Conservation (phyloP, 257 asterid genomes). For the Gentiana dahurica region DNA sequence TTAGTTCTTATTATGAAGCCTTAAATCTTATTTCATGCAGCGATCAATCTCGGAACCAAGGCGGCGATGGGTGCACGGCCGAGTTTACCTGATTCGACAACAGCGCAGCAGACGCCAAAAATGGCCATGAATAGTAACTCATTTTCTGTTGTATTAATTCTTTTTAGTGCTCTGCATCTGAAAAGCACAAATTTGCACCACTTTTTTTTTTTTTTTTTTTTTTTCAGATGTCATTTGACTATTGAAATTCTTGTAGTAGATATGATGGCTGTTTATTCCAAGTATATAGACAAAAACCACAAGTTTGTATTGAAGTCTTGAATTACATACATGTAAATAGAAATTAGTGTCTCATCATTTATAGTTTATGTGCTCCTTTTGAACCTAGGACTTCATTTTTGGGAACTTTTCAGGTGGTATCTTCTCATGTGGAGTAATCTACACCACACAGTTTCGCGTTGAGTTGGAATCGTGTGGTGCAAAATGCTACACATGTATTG, state of each 20-base stretch:
- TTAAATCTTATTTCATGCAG: slow-evolving; percentile 21
- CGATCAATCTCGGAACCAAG: slow-evolving; percentile 58
- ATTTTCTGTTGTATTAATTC: neutral
- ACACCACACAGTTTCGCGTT: too few species aligned
- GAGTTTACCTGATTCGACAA: slow-evolving; percentile 69
- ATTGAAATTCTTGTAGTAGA: too few species aligned
- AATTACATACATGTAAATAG: too few species aligned
- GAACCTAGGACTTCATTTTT: too few species aligned
- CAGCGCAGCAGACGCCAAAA: slow-evolving; percentile 44
- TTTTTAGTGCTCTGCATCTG: neutral
- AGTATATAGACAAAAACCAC: neutral
- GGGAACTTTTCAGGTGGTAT: too few species aligned
- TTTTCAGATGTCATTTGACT: neutral
- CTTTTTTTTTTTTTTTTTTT: neutral
- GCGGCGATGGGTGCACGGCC: slow-evolving; percentile 83
- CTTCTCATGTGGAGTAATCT: too few species aligned
- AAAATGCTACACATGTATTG: too few species aligned
- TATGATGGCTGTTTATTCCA: neutral
- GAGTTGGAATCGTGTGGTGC: too few species aligned
- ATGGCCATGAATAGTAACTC: slow-evolving; percentile 25
- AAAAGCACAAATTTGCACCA: neutral
- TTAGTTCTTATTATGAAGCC: too few species aligned
- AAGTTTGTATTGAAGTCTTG: too few species aligned
- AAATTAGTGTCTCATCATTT: too few species aligned
- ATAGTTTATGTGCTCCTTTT: too few species aligned